Evolutionary conservation across 495 filamentous ascomycete species (phyloP).

Genomic region (Echria macrotheca): DNA sequence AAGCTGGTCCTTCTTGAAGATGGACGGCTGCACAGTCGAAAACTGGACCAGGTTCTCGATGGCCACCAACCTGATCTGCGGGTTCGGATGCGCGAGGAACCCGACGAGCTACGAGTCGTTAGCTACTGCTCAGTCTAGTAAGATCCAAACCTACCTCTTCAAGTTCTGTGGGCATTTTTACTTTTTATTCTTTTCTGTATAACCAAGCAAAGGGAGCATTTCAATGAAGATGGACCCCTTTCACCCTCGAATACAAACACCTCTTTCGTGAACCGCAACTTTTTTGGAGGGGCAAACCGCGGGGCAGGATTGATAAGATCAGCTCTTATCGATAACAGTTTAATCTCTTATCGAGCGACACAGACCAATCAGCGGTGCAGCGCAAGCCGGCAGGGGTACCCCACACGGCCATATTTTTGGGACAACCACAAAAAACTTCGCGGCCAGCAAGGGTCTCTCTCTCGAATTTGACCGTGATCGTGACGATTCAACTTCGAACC

Average conservation of each 20-base stretch:
- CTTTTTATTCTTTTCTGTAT: neutral
- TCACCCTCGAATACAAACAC: too few relatives aligned
- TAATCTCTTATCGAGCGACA: neutral
- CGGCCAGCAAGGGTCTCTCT: neutral
- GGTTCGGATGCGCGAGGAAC: conserved; percentile 85
- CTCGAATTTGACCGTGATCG: too few relatives aligned
- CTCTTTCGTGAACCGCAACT: too few relatives aligned
- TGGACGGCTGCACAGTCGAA: conserved; percentile 64
- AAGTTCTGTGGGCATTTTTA: conserved; percentile 69
- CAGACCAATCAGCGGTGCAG: conserved; percentile 16
- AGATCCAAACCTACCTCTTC: too few relatives aligned
- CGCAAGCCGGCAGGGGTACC: conserved; percentile 14
- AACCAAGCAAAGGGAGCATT: too few relatives aligned
- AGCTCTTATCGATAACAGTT: conserved; percentile 17
- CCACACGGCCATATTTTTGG: conserved; percentile 22
- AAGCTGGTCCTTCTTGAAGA: conserved; percentile 82
- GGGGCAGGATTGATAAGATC: conserved; percentile 10
- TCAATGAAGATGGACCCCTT: too few relatives aligned
- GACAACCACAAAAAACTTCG: conserved; percentile 22
- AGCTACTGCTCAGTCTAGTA: conserved; percentile 4
- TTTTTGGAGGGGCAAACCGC: conserved; percentile 16
- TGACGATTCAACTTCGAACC: too few relatives aligned
- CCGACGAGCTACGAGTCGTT: conserved; percentile 65
- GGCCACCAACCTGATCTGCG: conserved; percentile 68
- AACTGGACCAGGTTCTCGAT: conserved; percentile 82